phyloP scores from a whole-genome alignment of 2,329 filamentous ascomycete species.

The Blastomyces percursus region DNA sequence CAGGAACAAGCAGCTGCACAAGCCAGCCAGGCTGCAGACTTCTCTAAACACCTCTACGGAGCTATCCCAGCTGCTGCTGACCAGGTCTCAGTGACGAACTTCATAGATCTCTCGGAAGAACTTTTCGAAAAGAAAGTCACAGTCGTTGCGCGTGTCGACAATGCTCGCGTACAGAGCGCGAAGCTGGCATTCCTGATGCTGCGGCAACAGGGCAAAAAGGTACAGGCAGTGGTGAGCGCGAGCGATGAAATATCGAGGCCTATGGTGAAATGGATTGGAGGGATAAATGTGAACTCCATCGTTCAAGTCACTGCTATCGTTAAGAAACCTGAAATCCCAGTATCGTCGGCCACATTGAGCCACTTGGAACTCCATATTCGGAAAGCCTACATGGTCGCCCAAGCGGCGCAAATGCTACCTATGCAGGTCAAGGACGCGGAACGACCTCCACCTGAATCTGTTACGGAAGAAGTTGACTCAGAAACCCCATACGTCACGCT shows the following conservation, averaged over 20 bases:
- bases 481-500: slow-evolving; percentile 63
- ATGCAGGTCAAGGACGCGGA: slow-evolving; percentile 49
- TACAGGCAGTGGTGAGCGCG: slow-evolving; percentile 68
- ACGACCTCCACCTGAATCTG: slow-evolving; percentile 34
- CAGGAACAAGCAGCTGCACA: slow-evolving; percentile 61
- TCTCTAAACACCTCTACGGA: slow-evolving; percentile 67
- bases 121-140: slow-evolving; percentile 60
- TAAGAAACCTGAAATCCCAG: slow-evolving; percentile 70
- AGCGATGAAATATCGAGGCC: slow-evolving; percentile 57
- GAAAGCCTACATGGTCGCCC: slow-evolving; percentile 69
- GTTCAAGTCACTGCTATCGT: slow-evolving; percentile 71
- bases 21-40: slow-evolving; percentile 50
- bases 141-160: slow-evolving; percentile 73
- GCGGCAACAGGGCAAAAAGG: slow-evolving; percentile 62
- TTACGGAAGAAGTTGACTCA: slow-evolving; percentile 42
- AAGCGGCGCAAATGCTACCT: slow-evolving; percentile 49
- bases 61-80: slow-evolving; percentile 50
- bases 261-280: slow-evolving; percentile 88
- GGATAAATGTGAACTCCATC: slow-evolving; percentile 67
- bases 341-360: slow-evolving; percentile 75
- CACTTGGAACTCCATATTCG: slow-evolving; percentile 77
- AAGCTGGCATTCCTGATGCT: slow-evolving; percentile 89
- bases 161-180: slow-evolving; percentile 74
- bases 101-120: slow-evolving; percentile 45
- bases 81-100: slow-evolving; percentile 48